These are phyloP conservation scores for Fomes fomentarius DNA, from an alignment of 1,284 basidiomycete species.

Conservation along the genomic window DNA sequence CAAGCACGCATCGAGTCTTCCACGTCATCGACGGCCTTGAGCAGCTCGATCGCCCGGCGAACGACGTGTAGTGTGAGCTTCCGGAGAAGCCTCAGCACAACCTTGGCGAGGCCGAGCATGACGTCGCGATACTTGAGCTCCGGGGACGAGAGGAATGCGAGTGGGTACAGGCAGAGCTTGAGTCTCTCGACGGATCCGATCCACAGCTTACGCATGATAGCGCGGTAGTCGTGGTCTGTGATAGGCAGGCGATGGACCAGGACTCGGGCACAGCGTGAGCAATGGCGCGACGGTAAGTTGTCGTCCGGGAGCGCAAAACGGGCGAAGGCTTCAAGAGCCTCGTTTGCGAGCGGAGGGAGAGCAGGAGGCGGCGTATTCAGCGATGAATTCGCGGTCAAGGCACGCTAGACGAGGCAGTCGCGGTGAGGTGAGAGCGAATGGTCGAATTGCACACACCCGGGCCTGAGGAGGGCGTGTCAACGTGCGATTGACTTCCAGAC, in stretches of 20 bases:
- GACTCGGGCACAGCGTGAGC: constrained; percentile 58
- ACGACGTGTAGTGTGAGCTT: constrained; percentile 60
- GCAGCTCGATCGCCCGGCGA: constrained; percentile 79
- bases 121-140: constrained; percentile 67
- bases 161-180: constrained; percentile 81
- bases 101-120: constrained; percentile 58
- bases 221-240: constrained; percentile 74
- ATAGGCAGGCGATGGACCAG: constrained; percentile 82
- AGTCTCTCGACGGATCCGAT: constrained; percentile 81
- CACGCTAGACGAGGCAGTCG: constrained; percentile 55
- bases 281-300: constrained; percentile 81
- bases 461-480: no score
- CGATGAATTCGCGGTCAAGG: constrained; percentile 41
- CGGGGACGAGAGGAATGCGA: constrained; percentile 84
- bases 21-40: constrained; percentile 84
- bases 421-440: no score
- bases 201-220: constrained; percentile 66
- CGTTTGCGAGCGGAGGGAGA: constrained; percentile 68
- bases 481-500: no score
- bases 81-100: constrained; percentile 69
- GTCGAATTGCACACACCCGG: no score
- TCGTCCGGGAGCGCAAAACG: constrained; percentile 76
- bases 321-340: constrained; percentile 85
- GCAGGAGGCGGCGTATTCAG: constrained; percentile 39
- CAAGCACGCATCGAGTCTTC: no score